Percentiles rank a stretch among this genome's conserved stretches.
Conservation (phyloP, 2,329 filamentous ascomycete species). For the Lasiodiplodia sp. region DNA sequence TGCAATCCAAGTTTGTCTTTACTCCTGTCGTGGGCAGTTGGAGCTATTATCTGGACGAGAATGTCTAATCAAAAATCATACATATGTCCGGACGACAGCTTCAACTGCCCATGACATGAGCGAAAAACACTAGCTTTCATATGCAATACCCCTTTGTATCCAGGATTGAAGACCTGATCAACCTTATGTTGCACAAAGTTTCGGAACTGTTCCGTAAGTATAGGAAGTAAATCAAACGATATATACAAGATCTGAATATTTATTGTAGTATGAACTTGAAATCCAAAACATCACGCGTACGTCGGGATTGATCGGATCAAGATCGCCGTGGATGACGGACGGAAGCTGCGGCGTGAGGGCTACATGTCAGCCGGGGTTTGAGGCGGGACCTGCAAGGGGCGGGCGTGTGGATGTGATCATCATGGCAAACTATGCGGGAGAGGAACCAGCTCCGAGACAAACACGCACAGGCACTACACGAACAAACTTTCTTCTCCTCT, state of each 20-base stretch:
- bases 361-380: conserved; percentile 7
- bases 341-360: conserved; percentile 41
- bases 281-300: conserved; percentile 50
- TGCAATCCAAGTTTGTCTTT: too few species aligned
- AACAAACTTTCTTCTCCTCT: conserved; percentile 40
- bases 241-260: too few species aligned
- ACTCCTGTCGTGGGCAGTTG: too few species aligned
- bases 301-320: conserved; percentile 78
- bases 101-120: too few species aligned
- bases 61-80: too few species aligned
- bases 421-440: neutral
- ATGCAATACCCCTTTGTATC: neutral
- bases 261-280: too few species aligned
- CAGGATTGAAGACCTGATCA: too few species aligned
- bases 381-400: neutral
- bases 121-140: too few species aligned
- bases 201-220: too few species aligned
- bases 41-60: too few species aligned
- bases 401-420: neutral
- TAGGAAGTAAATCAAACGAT: too few species aligned
- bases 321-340: conserved; percentile 81
- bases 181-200: neutral
- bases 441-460: neutral
- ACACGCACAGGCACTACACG: conserved; percentile 29
- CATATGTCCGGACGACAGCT: too few species aligned